A percentile compares a stretch with the other conserved stretches of the same genome.
Evolutionary conservation across 2,329 filamentous ascomycete species (phyloP).

Genomic region (Ilyonectria sp.): DNA sequence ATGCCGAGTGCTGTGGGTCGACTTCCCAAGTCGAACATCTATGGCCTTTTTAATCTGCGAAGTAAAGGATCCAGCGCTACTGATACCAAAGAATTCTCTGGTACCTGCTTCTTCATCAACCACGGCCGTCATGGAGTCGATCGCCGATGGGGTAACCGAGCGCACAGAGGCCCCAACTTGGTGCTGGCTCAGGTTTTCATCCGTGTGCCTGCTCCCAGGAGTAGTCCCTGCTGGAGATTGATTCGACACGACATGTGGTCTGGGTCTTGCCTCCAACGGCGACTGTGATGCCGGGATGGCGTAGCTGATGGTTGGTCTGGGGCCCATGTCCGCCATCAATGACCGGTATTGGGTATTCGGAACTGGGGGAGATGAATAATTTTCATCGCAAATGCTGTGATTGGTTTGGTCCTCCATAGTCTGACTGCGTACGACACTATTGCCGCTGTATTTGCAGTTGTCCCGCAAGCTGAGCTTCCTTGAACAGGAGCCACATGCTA

Average conservation of each 20-base stretch:
- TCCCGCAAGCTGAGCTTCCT: constrained; percentile 49
- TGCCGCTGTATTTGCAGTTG: constrained; percentile 48
- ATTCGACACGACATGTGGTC: neutral
- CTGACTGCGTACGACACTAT: constrained; percentile 16
- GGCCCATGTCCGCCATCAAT: neutral
- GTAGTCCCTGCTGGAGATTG: constrained; percentile 32
- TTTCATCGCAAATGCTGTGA: neutral
- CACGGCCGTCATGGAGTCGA: constrained; percentile 62
- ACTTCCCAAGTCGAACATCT: constrained; percentile 49
- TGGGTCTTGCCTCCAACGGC: neutral
- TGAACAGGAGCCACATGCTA: constrained; percentile 53
- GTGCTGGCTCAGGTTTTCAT: constrained; percentile 19
- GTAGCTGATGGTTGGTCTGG: neutral
- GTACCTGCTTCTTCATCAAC: constrained; percentile 58
- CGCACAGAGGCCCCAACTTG: constrained; percentile 35
- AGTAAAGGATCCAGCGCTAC: constrained; percentile 63
- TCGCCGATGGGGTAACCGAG: constrained; percentile 51
- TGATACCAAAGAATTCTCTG: constrained; percentile 63
- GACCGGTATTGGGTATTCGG: neutral
- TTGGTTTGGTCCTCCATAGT: neutral
- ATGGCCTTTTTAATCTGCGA: constrained; percentile 62
- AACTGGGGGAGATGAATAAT: neutral
- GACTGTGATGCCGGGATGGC: neutral
- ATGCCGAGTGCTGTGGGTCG: constrained; percentile 9
- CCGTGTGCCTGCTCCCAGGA: constrained; percentile 18